Evolutionary conservation across 2,329 filamentous ascomycete species (phyloP), one percentile per base, ranked within the genome.

Genomic region (Exophiala dermatitidis): DNA sequence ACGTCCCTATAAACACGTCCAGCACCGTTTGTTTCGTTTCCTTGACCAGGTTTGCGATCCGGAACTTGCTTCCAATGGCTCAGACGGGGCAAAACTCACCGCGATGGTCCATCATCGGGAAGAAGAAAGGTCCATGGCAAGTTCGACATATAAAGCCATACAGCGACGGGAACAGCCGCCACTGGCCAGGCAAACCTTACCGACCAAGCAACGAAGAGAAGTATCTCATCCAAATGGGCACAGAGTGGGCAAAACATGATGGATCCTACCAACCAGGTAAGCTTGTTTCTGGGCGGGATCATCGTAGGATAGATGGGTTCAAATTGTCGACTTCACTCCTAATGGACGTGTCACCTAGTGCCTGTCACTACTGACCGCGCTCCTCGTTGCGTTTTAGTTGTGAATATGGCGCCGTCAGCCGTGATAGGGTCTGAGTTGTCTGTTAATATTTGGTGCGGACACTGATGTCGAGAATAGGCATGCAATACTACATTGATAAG

Each of bases 401-500:
- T 19, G 19, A 19, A 19, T 19, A 19, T 19, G 19, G 19, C 19
- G 19, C 19, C 19, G 19, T 19, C 19, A 19, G 19, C 19, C 19
- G 19, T 19, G 19, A 19, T 19, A 1, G 19, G 19, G 19, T 19
- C 19, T 19, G 19, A 19, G 19, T 19, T 19, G 19, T 19, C 2
- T 19, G 19, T 19, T 19, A 19, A 19, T 19, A 19, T 19, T 10
- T 34, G 33, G 33, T 34, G 2, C 10, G 33, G 6, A 34, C 33
- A 10, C 47, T 54, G 42, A 54, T 9, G 5, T n/a, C 7, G 9
- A 7, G 8, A 6, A 28, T 48, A 75, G 72, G 72, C 2, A 64
- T 72, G 7, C 65, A 65, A 1, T 82, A 82, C 63, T 70, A 67
- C 1, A 68, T 84, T 0, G 73, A 81, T 49, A 63, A 65, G 10